A percentile compares a stretch with the other conserved stretches of the same genome.
phyloP scores from a whole-genome alignment of 139 green algal genomes.

The Micractinium sp. region DNA sequence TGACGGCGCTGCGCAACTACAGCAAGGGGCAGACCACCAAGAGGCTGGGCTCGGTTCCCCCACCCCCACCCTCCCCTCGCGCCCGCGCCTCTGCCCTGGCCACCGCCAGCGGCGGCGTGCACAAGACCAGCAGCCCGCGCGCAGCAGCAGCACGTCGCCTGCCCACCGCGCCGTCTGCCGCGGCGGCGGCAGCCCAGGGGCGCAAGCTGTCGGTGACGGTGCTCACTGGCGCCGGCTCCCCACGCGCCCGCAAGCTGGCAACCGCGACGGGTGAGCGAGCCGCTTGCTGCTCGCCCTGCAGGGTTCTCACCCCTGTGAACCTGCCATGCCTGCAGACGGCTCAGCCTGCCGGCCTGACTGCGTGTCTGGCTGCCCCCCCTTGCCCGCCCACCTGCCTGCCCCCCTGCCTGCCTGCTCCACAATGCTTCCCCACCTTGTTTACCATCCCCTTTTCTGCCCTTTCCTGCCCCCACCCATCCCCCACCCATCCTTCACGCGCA shows the following conservation, averaged over 20 bases:
- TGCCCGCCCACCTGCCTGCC: not conserved
- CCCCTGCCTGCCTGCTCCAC: not conserved
- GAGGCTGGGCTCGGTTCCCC: not conserved
- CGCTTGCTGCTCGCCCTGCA: no score
- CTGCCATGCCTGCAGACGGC: not conserved
- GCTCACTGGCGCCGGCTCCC: not conserved
- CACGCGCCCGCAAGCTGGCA: not conserved
- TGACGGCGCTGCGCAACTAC: slow-evolving; percentile 45
- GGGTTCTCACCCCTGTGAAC: no score
- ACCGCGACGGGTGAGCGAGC: no score
- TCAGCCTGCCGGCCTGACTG: not conserved
- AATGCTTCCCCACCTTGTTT: not conserved
- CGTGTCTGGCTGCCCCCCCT: not conserved
- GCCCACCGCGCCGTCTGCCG: not conserved
- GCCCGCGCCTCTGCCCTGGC: not conserved
- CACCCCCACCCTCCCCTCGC: not conserved
- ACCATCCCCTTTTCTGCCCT: not conserved
- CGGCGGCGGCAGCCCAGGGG: no score
- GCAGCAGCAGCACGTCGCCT: not conserved
- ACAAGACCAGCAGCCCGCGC: no score
- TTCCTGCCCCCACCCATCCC: not conserved
- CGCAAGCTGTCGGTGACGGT: not conserved
- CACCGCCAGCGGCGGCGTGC: not conserved
- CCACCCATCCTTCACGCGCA: no score
- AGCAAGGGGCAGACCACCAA: slow-evolving; percentile 34